A percentile compares a stretch with the other conserved stretches of the same genome.
These are phyloP conservation scores for Claviceps monticola DNA, from an alignment of 2,329 filamentous ascomycete species.

Conservation along the genomic window DNA sequence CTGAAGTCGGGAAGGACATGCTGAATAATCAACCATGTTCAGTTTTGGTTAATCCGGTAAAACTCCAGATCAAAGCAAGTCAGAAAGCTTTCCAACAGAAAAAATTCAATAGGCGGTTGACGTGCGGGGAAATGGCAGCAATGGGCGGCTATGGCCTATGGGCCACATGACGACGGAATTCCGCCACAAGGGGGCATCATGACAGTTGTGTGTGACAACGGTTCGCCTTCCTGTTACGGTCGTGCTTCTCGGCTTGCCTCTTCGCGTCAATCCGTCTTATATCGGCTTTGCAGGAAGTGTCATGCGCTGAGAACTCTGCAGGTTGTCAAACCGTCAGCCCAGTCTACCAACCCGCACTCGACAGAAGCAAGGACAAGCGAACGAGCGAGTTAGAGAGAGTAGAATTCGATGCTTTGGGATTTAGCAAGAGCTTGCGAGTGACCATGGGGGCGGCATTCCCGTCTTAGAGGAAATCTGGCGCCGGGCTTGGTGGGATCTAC, in stretches of 20 bases:
- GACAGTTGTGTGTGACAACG: no score
- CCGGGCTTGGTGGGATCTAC: slow-evolving; percentile 81
- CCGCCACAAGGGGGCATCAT: no score
- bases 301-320: background rate
- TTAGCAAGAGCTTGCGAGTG: slow-evolving; percentile 52
- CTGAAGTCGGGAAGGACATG: slow-evolving; percentile 19
- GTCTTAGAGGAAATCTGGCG: slow-evolving; percentile 72
- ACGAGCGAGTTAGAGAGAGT: slow-evolving; percentile 35
- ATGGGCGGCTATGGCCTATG: background rate
- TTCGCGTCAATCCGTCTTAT: no score
- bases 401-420: slow-evolving; percentile 37
- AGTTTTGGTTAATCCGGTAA: no score
- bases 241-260: no score
- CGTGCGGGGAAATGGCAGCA: background rate
- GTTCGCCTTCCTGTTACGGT: no score
- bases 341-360: no score
- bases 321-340: background rate
- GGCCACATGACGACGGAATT: no score
- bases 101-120: background rate
- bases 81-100: background rate
- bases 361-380: background rate
- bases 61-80: background rate
- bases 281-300: no score
- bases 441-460: slow-evolving; percentile 48
- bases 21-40: background rate